Percentiles rank a stretch among this genome's conserved stretches.
Evolutionary conservation across 441 rosid genomes (phyloP).

Genomic region (Populus hybrid): DNA sequence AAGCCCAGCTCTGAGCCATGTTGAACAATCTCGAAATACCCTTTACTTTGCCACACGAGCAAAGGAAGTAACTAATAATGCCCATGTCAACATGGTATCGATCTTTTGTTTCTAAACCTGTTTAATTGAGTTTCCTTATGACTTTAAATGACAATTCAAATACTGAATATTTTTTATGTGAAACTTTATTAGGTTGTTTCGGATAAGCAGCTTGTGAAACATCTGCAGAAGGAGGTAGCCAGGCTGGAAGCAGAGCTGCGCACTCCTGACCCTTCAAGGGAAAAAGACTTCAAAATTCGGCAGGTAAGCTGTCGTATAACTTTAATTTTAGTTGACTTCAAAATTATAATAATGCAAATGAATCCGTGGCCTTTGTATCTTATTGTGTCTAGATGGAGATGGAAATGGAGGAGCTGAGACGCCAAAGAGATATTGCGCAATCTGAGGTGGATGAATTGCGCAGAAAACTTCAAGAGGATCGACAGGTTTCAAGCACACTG

Average conservation of each 20-base stretch:
- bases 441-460: too few species aligned
- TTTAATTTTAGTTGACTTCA: too few species aligned
- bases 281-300: too few species aligned
- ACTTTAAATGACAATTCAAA: conserved; percentile 10
- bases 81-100: conserved; percentile 94
- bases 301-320: too few species aligned
- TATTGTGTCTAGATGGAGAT: too few species aligned
- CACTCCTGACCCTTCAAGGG: too few species aligned
- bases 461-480: too few species aligned
- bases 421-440: too few species aligned
- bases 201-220: conserved; percentile 94
- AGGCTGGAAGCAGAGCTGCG: conserved; percentile 95
- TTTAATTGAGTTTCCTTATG: conserved; percentile 1
- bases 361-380: too few species aligned
- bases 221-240: conserved; percentile 97
- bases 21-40: conserved; percentile 96
- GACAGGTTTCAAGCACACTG: too few species aligned
- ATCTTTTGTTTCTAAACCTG: conserved; percentile 12
- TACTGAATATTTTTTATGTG: conserved; percentile 7
- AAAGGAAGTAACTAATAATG: conserved; percentile 98
- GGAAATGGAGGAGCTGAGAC: too few species aligned
- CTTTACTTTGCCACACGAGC: conserved; percentile 95
- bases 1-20: conserved; percentile 88
- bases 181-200: conserved; percentile 69
- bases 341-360: too few species aligned